Conservation (phyloP, 345 rosid genomes). For the Populus nigra region DNA sequence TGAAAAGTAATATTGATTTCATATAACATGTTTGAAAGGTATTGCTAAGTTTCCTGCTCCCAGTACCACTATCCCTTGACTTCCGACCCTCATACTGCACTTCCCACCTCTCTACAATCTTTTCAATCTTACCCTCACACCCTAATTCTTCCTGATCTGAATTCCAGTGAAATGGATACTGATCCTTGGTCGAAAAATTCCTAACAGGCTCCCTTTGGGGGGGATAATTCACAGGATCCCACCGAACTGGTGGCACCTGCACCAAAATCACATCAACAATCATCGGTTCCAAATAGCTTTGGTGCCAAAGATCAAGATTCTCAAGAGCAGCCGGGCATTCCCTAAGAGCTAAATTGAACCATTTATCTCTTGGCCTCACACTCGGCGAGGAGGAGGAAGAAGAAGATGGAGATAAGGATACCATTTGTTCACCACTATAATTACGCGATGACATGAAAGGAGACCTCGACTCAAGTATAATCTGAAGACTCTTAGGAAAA, state of each 20-base stretch:
- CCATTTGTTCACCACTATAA: constrained; percentile 72
- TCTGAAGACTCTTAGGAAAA: constrained; percentile 83
- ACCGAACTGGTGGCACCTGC: constrained; percentile 41
- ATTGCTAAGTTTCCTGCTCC: constrained; percentile 64
- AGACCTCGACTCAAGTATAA: constrained; percentile 85
- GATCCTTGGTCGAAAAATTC: constrained; percentile 52
- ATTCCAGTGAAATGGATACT: constrained; percentile 41
- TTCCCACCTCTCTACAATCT: constrained; percentile 88
- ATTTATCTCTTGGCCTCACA: constrained; percentile 79
- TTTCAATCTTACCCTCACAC: constrained; percentile 50
- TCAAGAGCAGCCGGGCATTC: constrained; percentile 83
- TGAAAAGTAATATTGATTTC: constrained; percentile 74
- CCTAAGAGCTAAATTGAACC: constrained; percentile 92
- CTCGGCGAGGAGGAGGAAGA: constrained; percentile 72
- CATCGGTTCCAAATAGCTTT: constrained; percentile 68
- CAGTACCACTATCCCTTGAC: constrained; percentile 48
- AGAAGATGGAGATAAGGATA: constrained; percentile 66
- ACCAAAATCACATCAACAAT: constrained; percentile 85
- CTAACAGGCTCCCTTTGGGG: constrained; percentile 45
- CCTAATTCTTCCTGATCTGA: constrained; percentile 69
- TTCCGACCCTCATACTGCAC: constrained; percentile 74
- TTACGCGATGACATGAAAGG: constrained; percentile 77
- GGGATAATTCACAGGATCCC: constrained; percentile 46
- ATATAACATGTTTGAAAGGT: constrained; percentile 60
- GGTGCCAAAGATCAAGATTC: constrained; percentile 72